Evolutionary conservation across 1,284 basidiomycete genomes (phyloP), one percentile per base, ranked within the genome.

Genomic region (Pterulicium gracile): DNA sequence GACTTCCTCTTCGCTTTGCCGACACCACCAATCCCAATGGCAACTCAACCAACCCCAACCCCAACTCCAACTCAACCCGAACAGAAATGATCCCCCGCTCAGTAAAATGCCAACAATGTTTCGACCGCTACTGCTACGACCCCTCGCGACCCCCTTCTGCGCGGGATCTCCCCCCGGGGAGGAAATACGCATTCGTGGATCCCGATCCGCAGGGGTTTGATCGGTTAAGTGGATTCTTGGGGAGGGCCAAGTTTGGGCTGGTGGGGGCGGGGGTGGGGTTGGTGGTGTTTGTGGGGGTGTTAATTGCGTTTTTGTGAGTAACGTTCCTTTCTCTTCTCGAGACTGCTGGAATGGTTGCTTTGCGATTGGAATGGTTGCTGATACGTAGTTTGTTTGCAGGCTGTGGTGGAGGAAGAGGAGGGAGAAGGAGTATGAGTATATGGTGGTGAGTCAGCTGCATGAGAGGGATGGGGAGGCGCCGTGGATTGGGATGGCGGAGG

Each of bases 61-160:
- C n/a, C n/a, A n/a, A n/a, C n/a, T n/a, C n/a, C n/a, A n/a, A n/a
- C n/a, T n/a, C n/a, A n/a, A n/a, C n/a, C n/a, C n/a, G n/a, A n/a
- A n/a, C n/a, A n/a, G n/a, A n/a, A 41, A 21, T 56, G 1, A 51
- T 70, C 3, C 41, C 59, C 2, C 70, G 73, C 18, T 77, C 75
- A 13, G 54, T 61, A 3, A 51, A 68, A 24, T 79, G 76, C 56
- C 49, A 59, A 3, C 52, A 61, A 42, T 77, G 75, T 51, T 77
- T 79, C 61, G 53, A 65, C 42, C 72, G 70, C 52, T 77, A 77
- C 49, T 79, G 76, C 55, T 79, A 61, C 55, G 67, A 76, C 56
- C 70, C 73, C 7, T 48, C 55, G 14, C 66, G 71, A 49, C 70
- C 67, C 18, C 64, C 75, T 1, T 72, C 65, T 50, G 60, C 60